Percentiles rank a stretch among this genome's conserved stretches.
Conservation (phyloP, 805 yeast genomes). For the Saturnispora gosingensis region DNA sequence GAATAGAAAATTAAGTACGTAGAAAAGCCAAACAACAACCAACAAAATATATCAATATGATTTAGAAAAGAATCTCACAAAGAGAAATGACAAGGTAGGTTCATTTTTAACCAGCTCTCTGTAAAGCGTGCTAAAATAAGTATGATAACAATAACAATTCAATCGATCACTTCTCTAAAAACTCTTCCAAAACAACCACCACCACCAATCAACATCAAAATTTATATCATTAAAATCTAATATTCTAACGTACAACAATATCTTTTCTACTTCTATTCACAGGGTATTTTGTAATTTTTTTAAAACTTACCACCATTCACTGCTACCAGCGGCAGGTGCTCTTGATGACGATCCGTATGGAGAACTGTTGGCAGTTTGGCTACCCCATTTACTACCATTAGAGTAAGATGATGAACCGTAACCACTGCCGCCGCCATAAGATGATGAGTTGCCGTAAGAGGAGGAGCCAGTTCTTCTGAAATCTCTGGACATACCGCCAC, state of each 20-base stretch:
- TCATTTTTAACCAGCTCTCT: slow-evolving; percentile 3
- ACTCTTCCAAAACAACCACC: slow-evolving; percentile 1
- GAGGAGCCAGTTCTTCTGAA: slow-evolving; percentile 18
- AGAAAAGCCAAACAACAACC: slow-evolving; percentile 2
- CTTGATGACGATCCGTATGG: slow-evolving; percentile 4
- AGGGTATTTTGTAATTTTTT: neutral
- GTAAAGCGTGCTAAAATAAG: slow-evolving; percentile 2
- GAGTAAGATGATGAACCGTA: slow-evolving; percentile 15
- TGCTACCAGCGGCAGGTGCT: slow-evolving; percentile 14
- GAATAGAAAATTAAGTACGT: slow-evolving; percentile 4
- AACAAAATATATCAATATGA: neutral
- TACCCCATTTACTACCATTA: slow-evolving; percentile 21
- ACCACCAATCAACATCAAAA: neutral
- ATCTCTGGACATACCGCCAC: slow-evolving; percentile 14
- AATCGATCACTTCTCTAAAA: slow-evolving; percentile 1
- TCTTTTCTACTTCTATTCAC: slow-evolving; percentile 1
- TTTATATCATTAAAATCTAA: neutral
- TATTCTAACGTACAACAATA: neutral
- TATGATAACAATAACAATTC: neutral
- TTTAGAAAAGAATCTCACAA: slow-evolving; percentile 7
- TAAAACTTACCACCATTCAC: slow-evolving; percentile 29
- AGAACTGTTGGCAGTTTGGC: slow-evolving; percentile 13
- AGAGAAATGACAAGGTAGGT: slow-evolving; percentile 1
- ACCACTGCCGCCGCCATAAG: slow-evolving; percentile 13
- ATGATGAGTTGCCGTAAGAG: slow-evolving; percentile 18